Evolutionary conservation across 2,329 filamentous ascomycete genomes (phyloP), one percentile per base, ranked within the genome.

Genomic region (Periconia sp.): DNA sequence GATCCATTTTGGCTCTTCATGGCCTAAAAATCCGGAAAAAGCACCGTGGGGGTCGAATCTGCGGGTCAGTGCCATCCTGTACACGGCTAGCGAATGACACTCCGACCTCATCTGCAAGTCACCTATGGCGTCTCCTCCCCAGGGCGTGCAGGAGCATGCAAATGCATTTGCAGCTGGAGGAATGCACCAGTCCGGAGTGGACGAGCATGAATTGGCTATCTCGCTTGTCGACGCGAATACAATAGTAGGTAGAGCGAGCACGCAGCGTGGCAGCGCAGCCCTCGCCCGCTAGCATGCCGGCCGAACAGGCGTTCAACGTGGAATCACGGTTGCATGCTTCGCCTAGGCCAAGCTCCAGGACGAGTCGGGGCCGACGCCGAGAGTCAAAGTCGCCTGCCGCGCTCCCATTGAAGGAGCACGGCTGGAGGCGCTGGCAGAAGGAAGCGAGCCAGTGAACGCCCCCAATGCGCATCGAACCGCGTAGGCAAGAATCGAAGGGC

Each of bases 31-130:
- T 33, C 32, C 35, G 41, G 37, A 43, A 52, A 47, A 54, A 56
- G 57, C 46, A 56, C 43, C 57, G 63, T 66, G 65, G 65, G 62
- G 64, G 59, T 50, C 40, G 36, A 31, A 33, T 19, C 19, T 15
- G 30, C 15, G 24, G 41, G 51, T 30, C 43, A 24, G 43, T 57
- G 51, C 50, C 46, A 50, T 38, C 36, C 47, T 25, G 16, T n/a
- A 32, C 32, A 23, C 38, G 32, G 29, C 36, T 22, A 36, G 38
- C 51, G 39, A 53, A 50, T 50, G 21, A 32, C 46, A 44, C 28
- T 26, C 30, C 18, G 13, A 31, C 32, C 33, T 45, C 36, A 52
- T 52, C 46, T 63, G 58, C 61, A 61, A 61, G 63, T 64, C 60
- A 66, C 57, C 46, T 52, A 57, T 57, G 56, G 52, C 50, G 49